phyloP scores from a whole-genome alignment of 768 basidiomycete species.

The Rhodotorula diobovata region DNA sequence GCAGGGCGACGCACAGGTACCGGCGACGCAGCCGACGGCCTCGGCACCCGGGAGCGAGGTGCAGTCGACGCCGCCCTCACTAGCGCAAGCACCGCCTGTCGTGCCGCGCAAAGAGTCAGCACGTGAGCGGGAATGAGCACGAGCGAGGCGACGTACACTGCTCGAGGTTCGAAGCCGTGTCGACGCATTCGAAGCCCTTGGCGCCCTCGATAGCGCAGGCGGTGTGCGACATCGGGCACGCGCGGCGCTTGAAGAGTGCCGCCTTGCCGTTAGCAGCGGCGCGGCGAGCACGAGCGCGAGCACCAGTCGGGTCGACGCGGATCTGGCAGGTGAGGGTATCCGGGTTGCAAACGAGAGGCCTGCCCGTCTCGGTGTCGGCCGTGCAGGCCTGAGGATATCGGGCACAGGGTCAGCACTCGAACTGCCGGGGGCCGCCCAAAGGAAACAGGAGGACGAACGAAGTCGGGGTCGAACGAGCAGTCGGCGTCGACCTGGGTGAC shows the following conservation, averaged over 20 bases:
- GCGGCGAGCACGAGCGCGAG: slow-evolving; percentile 12
- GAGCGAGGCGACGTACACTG: not conserved
- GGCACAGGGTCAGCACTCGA: not conserved
- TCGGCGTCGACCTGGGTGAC: slow-evolving; percentile 4
- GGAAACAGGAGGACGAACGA: not conserved
- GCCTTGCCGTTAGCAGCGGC: not conserved
- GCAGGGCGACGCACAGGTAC: not conserved
- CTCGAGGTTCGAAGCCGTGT: slow-evolving; percentile 13
- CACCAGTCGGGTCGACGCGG: slow-evolving; percentile 6
- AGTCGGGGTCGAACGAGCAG: slow-evolving; percentile 15
- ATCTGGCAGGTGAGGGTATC: not conserved
- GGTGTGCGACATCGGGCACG: slow-evolving; percentile 21
- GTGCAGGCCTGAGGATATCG: not conserved
- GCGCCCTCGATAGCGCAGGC: slow-evolving; percentile 16
- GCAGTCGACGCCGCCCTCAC: slow-evolving; percentile 33
- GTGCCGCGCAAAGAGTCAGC: not conserved
- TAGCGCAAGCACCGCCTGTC: slow-evolving; percentile 33
- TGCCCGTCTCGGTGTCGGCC: not conserved
- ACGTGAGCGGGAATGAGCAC: too few relatives aligned
- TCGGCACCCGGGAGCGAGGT: slow-evolving; percentile 18
- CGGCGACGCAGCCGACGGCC: slow-evolving; percentile 14
- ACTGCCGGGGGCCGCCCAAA: too few relatives aligned
- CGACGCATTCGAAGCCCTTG: slow-evolving; percentile 35
- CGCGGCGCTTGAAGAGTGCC: slow-evolving; percentile 2
- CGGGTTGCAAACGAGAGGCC: not conserved